phyloP scores from a whole-genome alignment of 805 yeast genomes.

The Kodamaea kaohsiungensis region DNA sequence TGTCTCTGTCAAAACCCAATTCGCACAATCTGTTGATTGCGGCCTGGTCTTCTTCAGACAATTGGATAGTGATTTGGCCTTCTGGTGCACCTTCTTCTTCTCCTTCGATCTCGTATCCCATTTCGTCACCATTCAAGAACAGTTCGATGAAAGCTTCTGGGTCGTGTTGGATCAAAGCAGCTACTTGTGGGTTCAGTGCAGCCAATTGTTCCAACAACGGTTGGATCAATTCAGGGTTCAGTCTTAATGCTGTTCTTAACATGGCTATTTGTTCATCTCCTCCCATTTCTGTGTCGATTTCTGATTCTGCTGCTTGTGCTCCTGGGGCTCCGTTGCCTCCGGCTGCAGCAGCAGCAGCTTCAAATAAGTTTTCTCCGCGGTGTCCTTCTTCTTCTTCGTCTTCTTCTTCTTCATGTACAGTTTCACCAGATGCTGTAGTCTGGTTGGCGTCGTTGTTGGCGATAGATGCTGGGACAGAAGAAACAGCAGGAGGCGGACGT shows the following conservation, averaged over 20 bases:
- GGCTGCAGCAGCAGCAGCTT: conserved; percentile 47
- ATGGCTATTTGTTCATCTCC: conserved; percentile 49
- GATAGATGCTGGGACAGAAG: conserved; percentile 8
- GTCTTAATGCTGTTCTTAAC: conserved; percentile 75
- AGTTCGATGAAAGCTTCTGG: conserved; percentile 88
- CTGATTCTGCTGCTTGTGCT: conserved; percentile 25
- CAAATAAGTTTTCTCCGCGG: conserved; percentile 51
- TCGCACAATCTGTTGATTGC: conserved; percentile 91
- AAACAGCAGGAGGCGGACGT: conserved; percentile 25
- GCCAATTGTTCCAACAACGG: conserved; percentile 81
- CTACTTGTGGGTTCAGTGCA: conserved; percentile 80
- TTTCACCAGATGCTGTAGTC: background rate
- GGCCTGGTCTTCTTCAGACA: conserved; percentile 81
- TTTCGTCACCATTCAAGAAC: conserved; percentile 60
- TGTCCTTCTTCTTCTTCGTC: conserved; percentile 32
- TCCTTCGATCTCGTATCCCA: conserved; percentile 37
- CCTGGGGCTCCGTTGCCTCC: conserved; percentile 18
- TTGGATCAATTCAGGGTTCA: conserved; percentile 87
- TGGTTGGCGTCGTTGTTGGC: background rate
- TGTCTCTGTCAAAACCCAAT: conserved; percentile 85
- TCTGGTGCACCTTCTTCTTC: conserved; percentile 36
- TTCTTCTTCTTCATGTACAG: conserved; percentile 23
- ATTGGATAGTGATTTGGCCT: conserved; percentile 48
- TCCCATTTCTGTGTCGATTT: conserved; percentile 23
- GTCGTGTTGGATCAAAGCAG: conserved; percentile 73